phyloP scores from a whole-genome alignment of 2,329 filamentous ascomycete species.

The Aurifilum marmelostoma region DNA sequence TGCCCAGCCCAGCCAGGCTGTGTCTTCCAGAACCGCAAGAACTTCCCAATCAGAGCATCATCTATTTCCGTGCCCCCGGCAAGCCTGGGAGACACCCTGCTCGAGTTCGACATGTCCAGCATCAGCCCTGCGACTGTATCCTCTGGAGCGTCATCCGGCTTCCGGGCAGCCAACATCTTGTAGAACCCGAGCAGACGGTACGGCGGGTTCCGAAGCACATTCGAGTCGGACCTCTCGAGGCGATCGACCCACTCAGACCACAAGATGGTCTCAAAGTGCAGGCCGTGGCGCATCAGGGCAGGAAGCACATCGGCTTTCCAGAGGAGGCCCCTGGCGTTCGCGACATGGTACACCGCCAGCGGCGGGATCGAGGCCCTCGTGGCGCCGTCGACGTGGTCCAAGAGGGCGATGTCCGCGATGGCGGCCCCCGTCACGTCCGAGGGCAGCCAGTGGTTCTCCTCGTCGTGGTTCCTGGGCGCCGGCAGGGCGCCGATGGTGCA shows the following conservation, averaged over 20 bases:
- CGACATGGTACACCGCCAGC: background rate
- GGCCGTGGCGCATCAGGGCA: background rate
- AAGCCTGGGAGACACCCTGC: background rate
- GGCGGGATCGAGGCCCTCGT: background rate
- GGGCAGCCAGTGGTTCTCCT: conserved; percentile 6
- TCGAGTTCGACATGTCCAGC: background rate
- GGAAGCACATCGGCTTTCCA: background rate
- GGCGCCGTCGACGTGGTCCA: background rate
- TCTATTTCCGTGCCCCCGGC: background rate
- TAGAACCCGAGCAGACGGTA: conserved; percentile 3
- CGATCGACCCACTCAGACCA: conserved; percentile 2
- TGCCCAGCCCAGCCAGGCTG: conserved; percentile 8
- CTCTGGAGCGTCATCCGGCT: background rate
- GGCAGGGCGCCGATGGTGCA: background rate
- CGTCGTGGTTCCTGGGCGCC: background rate
- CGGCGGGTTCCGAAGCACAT: conserved; percentile 4
- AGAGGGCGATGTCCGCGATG: conserved; percentile 9
- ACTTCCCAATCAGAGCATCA: conserved; percentile 4
- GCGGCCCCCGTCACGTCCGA: conserved; percentile 15
- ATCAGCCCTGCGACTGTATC: background rate
- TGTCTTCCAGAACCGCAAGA: background rate
- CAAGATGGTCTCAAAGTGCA: background rate
- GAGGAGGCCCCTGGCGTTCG: background rate
- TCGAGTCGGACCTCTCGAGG: conserved; percentile 2
- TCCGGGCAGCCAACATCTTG: background rate